Evolutionary conservation across 345 rosid genomes (phyloP), one percentile per base, ranked within the genome.

Genomic region (Lepidium africanum): DNA sequence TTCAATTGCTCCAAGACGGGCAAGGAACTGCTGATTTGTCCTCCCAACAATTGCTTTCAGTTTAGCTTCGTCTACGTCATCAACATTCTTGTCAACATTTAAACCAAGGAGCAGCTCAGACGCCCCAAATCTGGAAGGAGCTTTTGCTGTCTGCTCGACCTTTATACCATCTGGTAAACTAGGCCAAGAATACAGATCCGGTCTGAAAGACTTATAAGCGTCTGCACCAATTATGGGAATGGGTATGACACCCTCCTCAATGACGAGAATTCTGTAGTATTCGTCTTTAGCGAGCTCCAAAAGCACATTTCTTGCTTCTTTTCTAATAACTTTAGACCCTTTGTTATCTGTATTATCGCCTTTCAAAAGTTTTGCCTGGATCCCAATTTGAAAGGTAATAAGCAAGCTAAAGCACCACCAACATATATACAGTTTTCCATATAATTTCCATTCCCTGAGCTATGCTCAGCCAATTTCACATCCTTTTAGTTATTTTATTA

Each of bases 201-300:
- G 92, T 81, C 68, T 76, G 37, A 81, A 86, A 39, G 93, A 84
- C 75, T 72, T 83, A 70, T 90, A 90, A 40, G 98, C 85, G 6
- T 78, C 88, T n/a, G 87, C 72, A 63, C 96, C 96, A 53, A 92
- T 69, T 32, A 92, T 21, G 54, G 98, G 98, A 61, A 90, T 88
- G 64, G 83, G 91, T 40, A 92, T 71, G 9, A 92, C 64, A 55
- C 96, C 98, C 65, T 92, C 96, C 77, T 92, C 96, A 62, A 90
- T 81, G 58, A 92, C 65, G 41, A 92, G 87, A 69, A 90, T 83
- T 70, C 82, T 84, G 79, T 83, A 85, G 77, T 84, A 90, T 11
- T 83, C 84, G 37, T 92, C 85, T 74, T 92, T 90, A 5, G 88
- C 83, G 4, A 92, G 87, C 78, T 92, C 93, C 81, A 90, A 75